Base-by-base conservation (phyloP, 148 eudicot genomes). In the Oxyria digyna region DNA sequence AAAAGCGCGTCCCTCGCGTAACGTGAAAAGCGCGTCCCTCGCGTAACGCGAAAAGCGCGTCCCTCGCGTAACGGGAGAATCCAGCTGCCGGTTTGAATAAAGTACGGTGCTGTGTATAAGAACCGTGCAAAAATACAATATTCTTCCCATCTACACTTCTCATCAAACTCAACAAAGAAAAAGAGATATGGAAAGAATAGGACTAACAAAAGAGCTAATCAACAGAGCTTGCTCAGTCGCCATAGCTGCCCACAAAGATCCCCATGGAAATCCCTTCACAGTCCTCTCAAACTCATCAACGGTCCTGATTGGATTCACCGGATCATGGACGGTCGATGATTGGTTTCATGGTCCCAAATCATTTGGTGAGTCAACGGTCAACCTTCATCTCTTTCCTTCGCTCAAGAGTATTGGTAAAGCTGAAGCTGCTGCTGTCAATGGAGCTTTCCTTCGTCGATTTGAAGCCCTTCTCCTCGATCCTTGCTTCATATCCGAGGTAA, bases 371-470 rank as follows among this genome's bases (percentile, higher is more conserved):
- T 42, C 64, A 6, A 81, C 83, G 70, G 77, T 87, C 17, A 69
- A 84, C 70, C 70, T 74, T 32, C 37, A 68, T 6, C 42, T 75
- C 72, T 92, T 92, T 76, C 94, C 91, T 26, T 89, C 84, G 32
- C 81, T 92, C 67, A 81, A 70, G 72, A 89, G 82, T 40, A 76
- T 92, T 37, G 89, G 96, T n/a, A 80, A 48, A 72, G 75, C 77
- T 42, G 82, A 84, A 31, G 73, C 76, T 37, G 97, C 87, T 0
- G 13, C 14, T 37, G 93, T 82, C 7, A 92, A 89, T 40, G 69
- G 75, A 20, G 87, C 83, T 2, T 92, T 85, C 69, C 73, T 80
- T 43, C 46, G 54, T 5, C 80, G 80, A 75, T 92, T 92, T 33
- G 74, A 81, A 52, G 81, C 69, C 3, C 37, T 92, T 41, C 70